These are phyloP conservation scores for Rutstroemia sp. DNA, from an alignment of 2,329 filamentous ascomycete genomes.

Conservation along the genomic window DNA sequence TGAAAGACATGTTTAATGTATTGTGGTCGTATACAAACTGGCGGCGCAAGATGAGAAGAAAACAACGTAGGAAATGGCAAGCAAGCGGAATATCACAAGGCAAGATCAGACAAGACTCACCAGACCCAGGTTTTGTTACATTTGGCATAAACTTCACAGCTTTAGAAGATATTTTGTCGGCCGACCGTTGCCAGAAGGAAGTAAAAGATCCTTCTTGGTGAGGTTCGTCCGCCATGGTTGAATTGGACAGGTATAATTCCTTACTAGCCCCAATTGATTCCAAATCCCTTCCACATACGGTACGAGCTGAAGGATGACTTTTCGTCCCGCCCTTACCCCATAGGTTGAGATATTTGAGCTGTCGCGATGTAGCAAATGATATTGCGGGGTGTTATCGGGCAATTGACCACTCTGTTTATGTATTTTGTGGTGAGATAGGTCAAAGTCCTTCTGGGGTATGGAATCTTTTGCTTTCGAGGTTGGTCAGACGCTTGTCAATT, in stretches of 20 bases:
- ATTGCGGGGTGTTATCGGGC: no score
- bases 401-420: no score
- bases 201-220: conserved; percentile 3
- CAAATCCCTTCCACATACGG: background rate
- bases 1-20: background rate
- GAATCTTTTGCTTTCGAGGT: no score
- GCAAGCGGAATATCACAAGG: no score
- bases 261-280: background rate
- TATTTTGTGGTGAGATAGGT: no score
- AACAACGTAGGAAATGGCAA: background rate
- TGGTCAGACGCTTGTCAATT: no score
- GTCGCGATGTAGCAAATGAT: no score
- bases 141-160: conserved; percentile 11
- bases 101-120: background rate
- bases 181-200: conserved; percentile 11
- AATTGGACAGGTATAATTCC: background rate
- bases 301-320: no score
- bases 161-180: conserved; percentile 9
- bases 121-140: background rate
- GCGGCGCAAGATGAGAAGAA: background rate
- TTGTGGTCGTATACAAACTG: no score
- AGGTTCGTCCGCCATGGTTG: background rate
- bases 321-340: no score
- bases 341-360: no score
- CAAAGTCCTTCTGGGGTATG: no score